Conservation (phyloP, 257 asterid genomes). For the Jacaranda copaia region DNA sequence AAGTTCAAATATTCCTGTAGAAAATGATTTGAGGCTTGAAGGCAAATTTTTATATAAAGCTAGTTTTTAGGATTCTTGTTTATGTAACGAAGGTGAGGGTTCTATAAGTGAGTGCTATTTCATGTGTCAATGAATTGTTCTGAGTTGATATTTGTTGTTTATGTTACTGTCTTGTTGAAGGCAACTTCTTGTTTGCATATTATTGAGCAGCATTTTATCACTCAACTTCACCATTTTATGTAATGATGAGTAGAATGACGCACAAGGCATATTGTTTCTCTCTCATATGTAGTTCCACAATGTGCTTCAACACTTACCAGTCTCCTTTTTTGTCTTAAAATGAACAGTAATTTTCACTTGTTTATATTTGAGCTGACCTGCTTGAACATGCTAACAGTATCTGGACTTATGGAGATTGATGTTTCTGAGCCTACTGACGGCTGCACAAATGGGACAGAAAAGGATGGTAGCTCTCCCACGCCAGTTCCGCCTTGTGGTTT, state of each 20-base stretch:
- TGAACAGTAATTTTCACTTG: background rate
- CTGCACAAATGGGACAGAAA: background rate
- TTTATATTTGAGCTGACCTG: background rate
- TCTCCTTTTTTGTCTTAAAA: background rate
- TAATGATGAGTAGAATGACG: background rate
- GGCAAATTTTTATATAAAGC: background rate
- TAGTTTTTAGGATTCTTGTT: background rate
- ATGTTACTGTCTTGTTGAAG: background rate
- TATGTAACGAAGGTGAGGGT: background rate
- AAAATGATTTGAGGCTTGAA: background rate
- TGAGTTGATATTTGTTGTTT: background rate
- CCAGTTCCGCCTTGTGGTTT: constrained; percentile 34
- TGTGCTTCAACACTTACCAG: background rate
- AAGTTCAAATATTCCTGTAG: background rate
- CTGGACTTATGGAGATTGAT: constrained; percentile 21
- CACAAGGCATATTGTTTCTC: background rate
- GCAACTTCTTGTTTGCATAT: background rate
- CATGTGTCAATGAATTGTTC: background rate
- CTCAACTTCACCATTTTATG: background rate
- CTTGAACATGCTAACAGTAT: constrained; percentile 13
- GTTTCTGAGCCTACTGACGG: constrained; percentile 1
- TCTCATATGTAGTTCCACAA: too few species aligned
- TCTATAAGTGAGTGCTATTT: background rate
- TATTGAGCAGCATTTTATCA: background rate
- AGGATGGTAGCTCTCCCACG: background rate